Evolutionary conservation across 441 rosid species (phyloP).

Genomic region (Omphalea diandra): DNA sequence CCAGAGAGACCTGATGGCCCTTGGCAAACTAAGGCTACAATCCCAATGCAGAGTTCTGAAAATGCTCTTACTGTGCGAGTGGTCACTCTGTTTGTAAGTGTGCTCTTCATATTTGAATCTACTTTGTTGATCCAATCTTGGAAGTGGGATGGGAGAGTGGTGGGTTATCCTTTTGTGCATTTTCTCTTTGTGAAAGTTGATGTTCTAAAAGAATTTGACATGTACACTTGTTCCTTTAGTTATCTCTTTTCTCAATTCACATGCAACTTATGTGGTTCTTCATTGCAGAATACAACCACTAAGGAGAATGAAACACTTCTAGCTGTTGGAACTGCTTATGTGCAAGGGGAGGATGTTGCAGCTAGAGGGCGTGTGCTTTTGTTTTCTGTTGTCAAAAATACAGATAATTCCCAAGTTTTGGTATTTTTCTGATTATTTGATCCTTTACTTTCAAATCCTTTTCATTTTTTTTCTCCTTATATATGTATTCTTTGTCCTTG

Average conservation of each 20-base stretch:
- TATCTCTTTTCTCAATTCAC: background rate
- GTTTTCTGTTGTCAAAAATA: constrained; percentile 66
- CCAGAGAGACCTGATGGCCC: constrained; percentile 87
- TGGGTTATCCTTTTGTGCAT: background rate
- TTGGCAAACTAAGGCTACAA: constrained; percentile 95
- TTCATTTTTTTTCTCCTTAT: background rate
- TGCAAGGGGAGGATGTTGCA: constrained; percentile 99
- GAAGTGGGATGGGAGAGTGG: constrained; percentile 7
- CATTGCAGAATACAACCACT: constrained; percentile 74
- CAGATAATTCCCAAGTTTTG: constrained; percentile 65
- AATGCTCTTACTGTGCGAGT: constrained; percentile 94
- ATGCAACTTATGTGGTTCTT: constrained; percentile 24
- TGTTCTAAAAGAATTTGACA: background rate
- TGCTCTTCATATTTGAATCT: constrained; percentile 23
- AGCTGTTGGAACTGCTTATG: constrained; percentile 96
- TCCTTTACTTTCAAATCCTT: background rate
- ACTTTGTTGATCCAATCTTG: constrained; percentile 15
- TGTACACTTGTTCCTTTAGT: background rate
- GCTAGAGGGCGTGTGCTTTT: constrained; percentile 95
- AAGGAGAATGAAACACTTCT: constrained; percentile 84
- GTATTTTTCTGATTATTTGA: constrained; percentile 37
- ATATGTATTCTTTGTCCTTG: too few species aligned
- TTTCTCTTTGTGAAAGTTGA: background rate
- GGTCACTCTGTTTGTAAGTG: constrained; percentile 86
- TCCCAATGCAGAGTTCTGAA: constrained; percentile 96